Percentiles rank a stretch among this genome's conserved stretches.
Conservation (phyloP, 139 green algal species). For the Tetratostichococcus sp. region DNA sequence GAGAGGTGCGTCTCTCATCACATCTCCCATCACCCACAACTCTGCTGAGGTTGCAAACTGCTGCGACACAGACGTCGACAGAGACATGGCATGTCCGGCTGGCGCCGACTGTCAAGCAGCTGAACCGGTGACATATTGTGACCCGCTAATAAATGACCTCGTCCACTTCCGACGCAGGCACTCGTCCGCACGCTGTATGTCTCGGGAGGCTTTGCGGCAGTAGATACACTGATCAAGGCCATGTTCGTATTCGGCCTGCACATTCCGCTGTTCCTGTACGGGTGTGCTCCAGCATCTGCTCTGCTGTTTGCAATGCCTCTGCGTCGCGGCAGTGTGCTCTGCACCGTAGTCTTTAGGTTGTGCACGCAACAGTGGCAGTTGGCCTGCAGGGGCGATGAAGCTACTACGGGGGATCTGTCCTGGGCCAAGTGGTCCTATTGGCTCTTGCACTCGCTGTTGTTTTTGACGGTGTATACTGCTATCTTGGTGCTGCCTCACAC, state of each 20-base stretch:
- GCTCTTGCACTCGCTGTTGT: slow-evolving; percentile 32
- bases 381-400: slow-evolving; percentile 1
- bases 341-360: no score
- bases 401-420: slow-evolving; percentile 16
- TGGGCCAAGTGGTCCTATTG: slow-evolving; percentile 60
- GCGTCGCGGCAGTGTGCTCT: no score
- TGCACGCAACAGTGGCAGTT: no score
- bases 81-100: no score
- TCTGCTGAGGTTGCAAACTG: no score
- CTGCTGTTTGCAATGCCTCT: no score
- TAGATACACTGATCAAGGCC: slow-evolving; percentile 31
- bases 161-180: slow-evolving; percentile 18
- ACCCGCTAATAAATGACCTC: not conserved
- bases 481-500: slow-evolving; percentile 46
- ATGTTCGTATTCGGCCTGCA: slow-evolving; percentile 37
- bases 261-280: slow-evolving; percentile 39
- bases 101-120: no score
- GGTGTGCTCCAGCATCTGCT: not conserved
- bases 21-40: no score
- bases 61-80: no score
- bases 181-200: slow-evolving; percentile 33
- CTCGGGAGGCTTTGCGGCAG: slow-evolving; percentile 24
- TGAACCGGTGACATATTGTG: no score
- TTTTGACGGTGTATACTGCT: slow-evolving; percentile 26
- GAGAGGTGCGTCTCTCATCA: slow-evolving; percentile 19